Conservation (phyloP, 768 basidiomycete species). For the Macrolepiota albuminosa region DNA sequence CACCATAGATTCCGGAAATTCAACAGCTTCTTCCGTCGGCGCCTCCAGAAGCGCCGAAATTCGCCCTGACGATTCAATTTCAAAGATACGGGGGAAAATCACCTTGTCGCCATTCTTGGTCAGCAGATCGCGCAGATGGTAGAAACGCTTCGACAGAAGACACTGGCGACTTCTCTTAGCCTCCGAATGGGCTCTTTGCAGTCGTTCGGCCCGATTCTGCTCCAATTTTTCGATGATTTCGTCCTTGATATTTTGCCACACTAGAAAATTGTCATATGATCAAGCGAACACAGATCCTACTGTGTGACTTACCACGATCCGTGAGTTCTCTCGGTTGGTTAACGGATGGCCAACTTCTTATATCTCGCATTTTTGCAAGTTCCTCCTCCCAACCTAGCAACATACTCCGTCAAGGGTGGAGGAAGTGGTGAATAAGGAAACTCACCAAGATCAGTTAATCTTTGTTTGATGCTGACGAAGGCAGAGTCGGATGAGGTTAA, state of each 20-base stretch:
- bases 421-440: neutral
- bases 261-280: neutral
- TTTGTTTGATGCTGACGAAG: neutral
- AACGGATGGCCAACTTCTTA: neutral
- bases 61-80: neutral
- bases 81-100: neutral
- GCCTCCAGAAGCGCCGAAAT: neutral
- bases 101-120: neutral
- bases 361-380: neutral
- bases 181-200: neutral
- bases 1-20: neutral
- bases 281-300: too few relatives aligned
- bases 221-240: neutral
- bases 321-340: neutral
- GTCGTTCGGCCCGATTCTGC: too few relatives aligned
- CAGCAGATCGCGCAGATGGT: neutral
- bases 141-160: neutral
- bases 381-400: neutral
- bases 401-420: neutral
- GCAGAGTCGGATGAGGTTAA: neutral
- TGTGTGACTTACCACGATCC: neutral
- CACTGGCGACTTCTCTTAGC: accelerated
- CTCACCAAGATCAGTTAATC: conserved; percentile 1
- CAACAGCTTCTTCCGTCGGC: neutral
- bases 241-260: conserved; percentile 1